Conservation (phyloP, 768 basidiomycete species). For the Macrolepiota albuminosa region DNA sequence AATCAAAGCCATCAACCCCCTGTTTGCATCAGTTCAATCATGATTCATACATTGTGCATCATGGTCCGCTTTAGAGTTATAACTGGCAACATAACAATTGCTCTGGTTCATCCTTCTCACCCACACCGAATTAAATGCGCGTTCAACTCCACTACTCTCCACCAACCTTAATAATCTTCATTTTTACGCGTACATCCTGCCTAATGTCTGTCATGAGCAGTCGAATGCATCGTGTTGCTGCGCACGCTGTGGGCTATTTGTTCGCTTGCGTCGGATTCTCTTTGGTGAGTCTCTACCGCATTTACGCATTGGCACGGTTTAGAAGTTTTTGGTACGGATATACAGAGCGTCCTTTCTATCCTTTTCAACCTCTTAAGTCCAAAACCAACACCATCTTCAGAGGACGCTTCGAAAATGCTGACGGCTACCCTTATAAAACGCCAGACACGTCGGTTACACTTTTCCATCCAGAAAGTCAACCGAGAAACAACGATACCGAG, state of each 20-base stretch:
- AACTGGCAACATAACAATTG: background rate
- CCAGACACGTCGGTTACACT: background rate
- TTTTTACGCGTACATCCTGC: background rate
- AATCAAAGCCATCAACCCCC: background rate
- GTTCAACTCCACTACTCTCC: constrained; percentile 1
- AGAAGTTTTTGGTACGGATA: background rate
- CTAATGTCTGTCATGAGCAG: constrained; percentile 3
- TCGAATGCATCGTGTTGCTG: constrained; percentile 19
- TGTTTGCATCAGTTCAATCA: background rate
- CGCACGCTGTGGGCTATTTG: constrained; percentile 27
- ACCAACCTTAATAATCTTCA: background rate
- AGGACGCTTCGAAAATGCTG: background rate
- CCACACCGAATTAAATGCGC: background rate
- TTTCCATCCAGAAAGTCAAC: background rate
- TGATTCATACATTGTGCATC: background rate
- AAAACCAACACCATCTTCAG: background rate
- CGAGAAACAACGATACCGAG: background rate
- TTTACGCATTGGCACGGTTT: background rate
- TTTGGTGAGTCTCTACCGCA: constrained; percentile 23
- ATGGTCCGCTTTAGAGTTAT: background rate
- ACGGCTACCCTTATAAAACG: background rate
- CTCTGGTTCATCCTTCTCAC: background rate
- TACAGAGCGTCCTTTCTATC: constrained; percentile 31
- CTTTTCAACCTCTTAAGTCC: constrained; percentile 16
- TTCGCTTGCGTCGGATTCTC: constrained; percentile 30